Evolutionary conservation across 2,329 filamentous ascomycete genomes (phyloP).

Genomic region (Cladosporium sp.): DNA sequence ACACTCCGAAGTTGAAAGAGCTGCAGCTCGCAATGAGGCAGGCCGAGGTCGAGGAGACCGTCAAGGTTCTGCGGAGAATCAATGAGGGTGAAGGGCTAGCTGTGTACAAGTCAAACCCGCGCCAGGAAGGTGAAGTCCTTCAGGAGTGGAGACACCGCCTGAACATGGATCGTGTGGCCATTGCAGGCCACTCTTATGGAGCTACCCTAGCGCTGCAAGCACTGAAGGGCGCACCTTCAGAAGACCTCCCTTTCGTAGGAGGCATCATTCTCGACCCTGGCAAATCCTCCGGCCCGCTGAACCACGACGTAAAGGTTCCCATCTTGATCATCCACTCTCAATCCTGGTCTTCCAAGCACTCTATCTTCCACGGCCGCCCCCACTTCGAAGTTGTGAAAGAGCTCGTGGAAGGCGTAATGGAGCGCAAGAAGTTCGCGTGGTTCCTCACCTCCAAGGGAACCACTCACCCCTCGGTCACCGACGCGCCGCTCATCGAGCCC

Average conservation of each 20-base stretch:
- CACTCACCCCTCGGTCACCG: conserved; percentile 58
- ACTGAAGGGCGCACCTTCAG: conserved; percentile 44
- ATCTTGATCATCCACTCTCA: conserved; percentile 58
- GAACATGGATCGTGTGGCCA: conserved; percentile 48
- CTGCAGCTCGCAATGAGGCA: conserved; percentile 40
- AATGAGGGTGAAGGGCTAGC: conserved; percentile 32
- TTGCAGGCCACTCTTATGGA: conserved; percentile 61
- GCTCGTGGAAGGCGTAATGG: conserved; percentile 43
- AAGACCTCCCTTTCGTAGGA: conserved; percentile 45
- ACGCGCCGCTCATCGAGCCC: conserved; percentile 60
- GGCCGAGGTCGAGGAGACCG: conserved; percentile 41
- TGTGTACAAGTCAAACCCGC: conserved; percentile 40
- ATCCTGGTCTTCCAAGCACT: conserved; percentile 54
- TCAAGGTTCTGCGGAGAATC: conserved; percentile 35
- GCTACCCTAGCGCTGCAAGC: conserved; percentile 58
- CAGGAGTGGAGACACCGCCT: conserved; percentile 49
- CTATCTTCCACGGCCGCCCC: conserved; percentile 55
- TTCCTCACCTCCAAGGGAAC: conserved; percentile 37
- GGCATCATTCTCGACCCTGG: conserved; percentile 61
- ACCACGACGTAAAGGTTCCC: conserved; percentile 53
- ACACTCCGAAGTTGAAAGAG: conserved; percentile 33
- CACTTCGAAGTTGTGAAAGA: conserved; percentile 59
- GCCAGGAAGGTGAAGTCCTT: conserved; percentile 43
- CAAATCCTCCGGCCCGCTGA: conserved; percentile 57
- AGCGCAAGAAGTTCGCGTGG: conserved; percentile 38